Evolutionary conservation across 148 eudicot species (phyloP), one percentile per base, ranked within the genome.

Genomic region (Rhododendron simsii): DNA sequence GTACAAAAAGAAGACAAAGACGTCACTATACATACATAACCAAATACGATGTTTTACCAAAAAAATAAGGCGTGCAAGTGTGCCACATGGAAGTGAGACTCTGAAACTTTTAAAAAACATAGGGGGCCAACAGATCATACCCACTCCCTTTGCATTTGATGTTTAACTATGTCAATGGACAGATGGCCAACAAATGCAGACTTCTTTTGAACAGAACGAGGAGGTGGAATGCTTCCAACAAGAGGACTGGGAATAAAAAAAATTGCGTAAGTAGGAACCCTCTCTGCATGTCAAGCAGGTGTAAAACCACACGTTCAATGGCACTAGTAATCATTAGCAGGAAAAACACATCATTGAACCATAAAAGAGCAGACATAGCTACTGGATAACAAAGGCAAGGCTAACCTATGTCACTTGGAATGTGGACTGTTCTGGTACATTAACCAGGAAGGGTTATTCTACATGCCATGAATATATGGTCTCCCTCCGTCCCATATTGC

Each of bases 131-230:
- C 13, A 23, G 2, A 33, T 37, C 57, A 44, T 86, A 93, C 96
- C 91, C 82, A 73, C 63, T 90, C 94, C 81, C 91, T 89, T 77
- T 88, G 93, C 87, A 61, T 86, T 84, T 84, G 91, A 59, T 86
- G 81, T 86, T 83, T 93, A 33, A 63, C 28, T 86, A 86, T 91
- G 37, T 90, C 94, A 45, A 95, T 39, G 47, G 63, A 63, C 53
- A 93, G 89, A 87, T 96, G 98, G 78, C 98, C 98, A 88, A 86
- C 71, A 77, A 88, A 96, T 55, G 86, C 81, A 47, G 93, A 82
- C 37, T 85, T 89, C 81, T 93, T 88, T 86, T 83, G 87, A 47
- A 85, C 87, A 71, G 61, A 80, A 81, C 75, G 73, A 3, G 85
- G 85, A 20, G 84, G 86, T 81, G 86, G 81, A 86, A 71, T 33